Evolutionary conservation across 495 filamentous ascomycete species (phyloP).

Genomic region (Stereocaulon alpinum): DNA sequence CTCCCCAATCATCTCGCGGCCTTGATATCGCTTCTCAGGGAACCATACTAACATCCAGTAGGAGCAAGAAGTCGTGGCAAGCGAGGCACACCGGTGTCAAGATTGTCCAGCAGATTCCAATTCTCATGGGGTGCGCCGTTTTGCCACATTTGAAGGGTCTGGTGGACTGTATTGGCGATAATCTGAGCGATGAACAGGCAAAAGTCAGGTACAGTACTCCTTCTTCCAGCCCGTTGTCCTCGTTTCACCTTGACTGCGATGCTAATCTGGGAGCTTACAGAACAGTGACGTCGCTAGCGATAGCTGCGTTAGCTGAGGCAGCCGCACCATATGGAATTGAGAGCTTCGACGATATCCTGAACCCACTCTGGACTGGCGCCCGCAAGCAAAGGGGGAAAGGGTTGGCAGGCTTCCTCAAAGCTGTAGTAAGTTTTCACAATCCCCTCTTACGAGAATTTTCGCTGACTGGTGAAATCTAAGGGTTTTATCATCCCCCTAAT

Average conservation of each 20-base stretch:
- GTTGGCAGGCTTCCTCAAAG: slow-evolving; percentile 91
- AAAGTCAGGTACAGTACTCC: slow-evolving; percentile 47
- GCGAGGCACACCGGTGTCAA: slow-evolving; percentile 98
- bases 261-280: too few species aligned
- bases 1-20: slow-evolving; percentile 28
- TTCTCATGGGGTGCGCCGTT: slow-evolving; percentile 96
- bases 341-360: slow-evolving; percentile 93
- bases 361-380: slow-evolving; percentile 93
- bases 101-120: slow-evolving; percentile 99
- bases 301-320: slow-evolving; percentile 92
- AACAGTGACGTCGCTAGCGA: slow-evolving; percentile 88
- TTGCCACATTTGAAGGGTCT: slow-evolving; percentile 91
- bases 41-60: slow-evolving; percentile 62
- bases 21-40: slow-evolving; percentile 85
- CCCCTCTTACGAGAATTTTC: too few species aligned
- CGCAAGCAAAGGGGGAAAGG: slow-evolving; percentile 89
- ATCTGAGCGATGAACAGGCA: slow-evolving; percentile 93
- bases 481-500: slow-evolving; percentile 98
- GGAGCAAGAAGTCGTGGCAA: slow-evolving; percentile 93
- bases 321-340: slow-evolving; percentile 98
- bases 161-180: slow-evolving; percentile 92
- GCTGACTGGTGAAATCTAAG: neutral
- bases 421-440: slow-evolving; percentile 38
- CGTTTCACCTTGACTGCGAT: too few species aligned
- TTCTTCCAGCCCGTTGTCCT: too few species aligned